Percentiles rank a stretch among this genome's conserved stretches.
These are phyloP conservation scores for Ustilago shanxiensis DNA, from an alignment of 1,284 basidiomycete species.

Conservation along the genomic window DNA sequence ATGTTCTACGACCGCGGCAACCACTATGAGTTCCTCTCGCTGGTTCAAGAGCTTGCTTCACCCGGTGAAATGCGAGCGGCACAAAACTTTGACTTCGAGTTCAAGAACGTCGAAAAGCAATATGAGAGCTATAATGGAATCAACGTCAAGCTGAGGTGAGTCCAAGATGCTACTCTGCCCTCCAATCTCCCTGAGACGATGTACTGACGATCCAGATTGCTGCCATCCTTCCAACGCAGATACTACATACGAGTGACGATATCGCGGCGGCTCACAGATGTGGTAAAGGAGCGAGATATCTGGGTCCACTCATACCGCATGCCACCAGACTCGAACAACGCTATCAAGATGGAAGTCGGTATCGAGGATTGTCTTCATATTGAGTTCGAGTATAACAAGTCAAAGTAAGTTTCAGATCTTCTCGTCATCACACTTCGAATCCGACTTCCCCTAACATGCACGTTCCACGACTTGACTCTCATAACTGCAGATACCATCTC, in stretches of 20 bases:
- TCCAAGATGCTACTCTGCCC: neutral
- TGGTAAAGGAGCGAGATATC: constrained; percentile 89
- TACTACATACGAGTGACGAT: constrained; percentile 95
- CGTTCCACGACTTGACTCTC: neutral
- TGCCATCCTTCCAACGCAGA: too few relatives aligned
- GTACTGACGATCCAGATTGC: too few relatives aligned
- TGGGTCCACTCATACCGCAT: constrained; percentile 99
- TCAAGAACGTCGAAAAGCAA: constrained; percentile 99
- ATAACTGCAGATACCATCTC: constrained; percentile 80
- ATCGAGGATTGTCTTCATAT: constrained; percentile 99
- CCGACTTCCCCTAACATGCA: neutral
- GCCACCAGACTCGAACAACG: constrained; percentile 96
- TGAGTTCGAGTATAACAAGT: constrained; percentile 99
- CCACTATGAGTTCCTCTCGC: constrained; percentile 95
- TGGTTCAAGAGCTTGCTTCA: constrained; percentile 92
- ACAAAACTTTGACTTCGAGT: constrained; percentile 93
- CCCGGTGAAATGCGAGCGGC: constrained; percentile 95
- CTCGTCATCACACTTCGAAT: neutral
- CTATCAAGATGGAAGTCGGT: constrained; percentile 99
- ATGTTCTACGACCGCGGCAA: constrained; percentile 97
- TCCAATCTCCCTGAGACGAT: too few relatives aligned
- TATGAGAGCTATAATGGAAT: constrained; percentile 98
- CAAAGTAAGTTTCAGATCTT: constrained; percentile 74
- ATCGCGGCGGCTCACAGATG: constrained; percentile 89
- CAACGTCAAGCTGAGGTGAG: constrained; percentile 85